Conservation (phyloP, 2,329 filamentous ascomycete genomes). For the Pyricularia sp. region DNA sequence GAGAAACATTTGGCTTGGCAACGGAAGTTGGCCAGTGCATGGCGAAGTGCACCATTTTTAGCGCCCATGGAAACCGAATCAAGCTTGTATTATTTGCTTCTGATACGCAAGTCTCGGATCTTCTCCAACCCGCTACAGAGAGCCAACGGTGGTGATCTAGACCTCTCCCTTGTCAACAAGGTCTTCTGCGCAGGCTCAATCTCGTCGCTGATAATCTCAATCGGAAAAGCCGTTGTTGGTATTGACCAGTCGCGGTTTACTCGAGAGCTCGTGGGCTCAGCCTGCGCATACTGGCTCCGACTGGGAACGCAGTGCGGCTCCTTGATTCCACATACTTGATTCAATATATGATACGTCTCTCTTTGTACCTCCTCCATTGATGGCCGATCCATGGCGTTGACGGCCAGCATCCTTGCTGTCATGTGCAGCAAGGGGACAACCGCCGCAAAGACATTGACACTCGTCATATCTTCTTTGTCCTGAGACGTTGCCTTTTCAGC, state of each 20-base stretch:
- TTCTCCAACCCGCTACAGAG: slow-evolving; percentile 15
- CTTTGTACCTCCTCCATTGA: slow-evolving; percentile 38
- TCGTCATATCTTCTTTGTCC: slow-evolving; percentile 14
- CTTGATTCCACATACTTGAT: slow-evolving; percentile 29
- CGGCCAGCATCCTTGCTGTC: slow-evolving; percentile 40
- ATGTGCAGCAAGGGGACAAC: slow-evolving; percentile 39
- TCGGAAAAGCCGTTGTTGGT: neutral
- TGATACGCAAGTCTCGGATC: slow-evolving; percentile 15
- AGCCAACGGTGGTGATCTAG: slow-evolving; percentile 1
- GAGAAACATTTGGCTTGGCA: neutral
- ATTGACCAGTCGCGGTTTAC: neutral
- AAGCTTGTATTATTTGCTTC: slow-evolving; percentile 13
- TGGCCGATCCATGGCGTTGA: slow-evolving; percentile 38
- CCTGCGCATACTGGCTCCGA: neutral
- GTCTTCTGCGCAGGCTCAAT: neutral
- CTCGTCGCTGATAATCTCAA: neutral
- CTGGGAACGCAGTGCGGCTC: slow-evolving; percentile 43
- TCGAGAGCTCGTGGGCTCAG: neutral
- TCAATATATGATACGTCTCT: slow-evolving; percentile 38
- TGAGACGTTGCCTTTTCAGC: slow-evolving; percentile 39
- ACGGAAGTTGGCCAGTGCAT: neutral
- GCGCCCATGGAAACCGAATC: neutral
- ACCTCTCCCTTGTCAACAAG: neutral
- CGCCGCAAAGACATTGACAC: slow-evolving; percentile 29
- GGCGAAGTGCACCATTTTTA: neutral